Conservation (phyloP, 495 filamentous ascomycete genomes). For the Aspergillus panamensis region DNA sequence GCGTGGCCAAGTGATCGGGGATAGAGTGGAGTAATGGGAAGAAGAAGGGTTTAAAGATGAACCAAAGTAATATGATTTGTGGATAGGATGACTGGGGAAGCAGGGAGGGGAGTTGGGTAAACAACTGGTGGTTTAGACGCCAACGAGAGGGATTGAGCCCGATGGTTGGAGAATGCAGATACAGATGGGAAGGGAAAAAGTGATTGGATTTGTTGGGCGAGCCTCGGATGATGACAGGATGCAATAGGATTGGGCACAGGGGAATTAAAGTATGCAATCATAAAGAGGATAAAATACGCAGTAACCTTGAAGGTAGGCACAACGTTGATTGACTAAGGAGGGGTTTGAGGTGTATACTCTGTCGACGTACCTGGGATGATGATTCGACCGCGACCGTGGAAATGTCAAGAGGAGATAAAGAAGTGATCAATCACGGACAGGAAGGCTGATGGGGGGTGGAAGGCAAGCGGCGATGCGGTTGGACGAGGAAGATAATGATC, state of each 20-base stretch:
- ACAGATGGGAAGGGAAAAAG: constrained; percentile 12
- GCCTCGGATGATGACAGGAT: constrained; percentile 11
- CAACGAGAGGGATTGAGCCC: constrained; percentile 17
- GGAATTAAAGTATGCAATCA: constrained; percentile 22
- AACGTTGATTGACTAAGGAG: constrained; percentile 11
- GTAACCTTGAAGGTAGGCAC: constrained; percentile 10
- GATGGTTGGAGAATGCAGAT: constrained; percentile 17
- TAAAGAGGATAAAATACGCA: constrained; percentile 16
- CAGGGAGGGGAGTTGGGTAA: constrained; percentile 5
- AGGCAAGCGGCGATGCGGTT: constrained; percentile 23
- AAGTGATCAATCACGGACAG: constrained; percentile 25
- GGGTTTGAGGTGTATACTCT: background rate
- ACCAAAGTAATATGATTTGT: constrained; percentile 23
- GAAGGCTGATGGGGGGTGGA: constrained; percentile 21
- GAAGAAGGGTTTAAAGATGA: constrained; percentile 10
- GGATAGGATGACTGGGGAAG: constrained; percentile 4
- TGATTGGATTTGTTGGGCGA: constrained; percentile 22
- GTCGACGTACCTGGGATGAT: constrained; percentile 26
- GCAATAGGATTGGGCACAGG: constrained; percentile 18
- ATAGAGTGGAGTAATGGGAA: constrained; percentile 10
- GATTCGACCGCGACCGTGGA: constrained; percentile 30
- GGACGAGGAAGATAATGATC: constrained; percentile 21
- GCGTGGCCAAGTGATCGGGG: constrained; percentile 10
- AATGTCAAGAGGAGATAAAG: constrained; percentile 11
- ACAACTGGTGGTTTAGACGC: constrained; percentile 17